These are phyloP conservation scores for Hippophae rhamnoides DNA, from an alignment of 306 rosid genomes.

Conservation along the genomic window DNA sequence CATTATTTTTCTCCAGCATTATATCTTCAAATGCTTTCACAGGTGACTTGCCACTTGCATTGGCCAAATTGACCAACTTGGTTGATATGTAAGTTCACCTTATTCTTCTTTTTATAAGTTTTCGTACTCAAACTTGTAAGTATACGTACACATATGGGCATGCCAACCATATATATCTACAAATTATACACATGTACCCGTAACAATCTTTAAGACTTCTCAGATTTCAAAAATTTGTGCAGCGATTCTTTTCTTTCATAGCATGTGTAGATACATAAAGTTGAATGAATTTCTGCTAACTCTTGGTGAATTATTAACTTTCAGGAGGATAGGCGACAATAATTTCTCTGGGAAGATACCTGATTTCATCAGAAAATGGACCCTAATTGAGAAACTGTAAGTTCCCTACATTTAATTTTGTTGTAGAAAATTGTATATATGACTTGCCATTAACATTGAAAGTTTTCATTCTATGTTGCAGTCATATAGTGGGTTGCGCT, in stretches of 20 bases:
- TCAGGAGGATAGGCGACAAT: constrained; percentile 79
- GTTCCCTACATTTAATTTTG: constrained; percentile 16
- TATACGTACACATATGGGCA: neutral
- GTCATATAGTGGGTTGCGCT: constrained; percentile 72
- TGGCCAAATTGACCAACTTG: constrained; percentile 66
- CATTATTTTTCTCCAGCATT: constrained; percentile 34
- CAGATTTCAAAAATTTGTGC: too few relatives aligned
- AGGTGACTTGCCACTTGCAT: constrained; percentile 55
- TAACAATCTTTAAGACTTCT: too few relatives aligned
- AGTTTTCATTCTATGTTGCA: constrained; percentile 24
- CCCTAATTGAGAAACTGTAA: constrained; percentile 63
- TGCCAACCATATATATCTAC: too few relatives aligned
- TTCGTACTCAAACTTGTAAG: neutral
- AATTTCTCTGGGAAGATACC: constrained; percentile 73
- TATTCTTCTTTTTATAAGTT: too few relatives aligned
- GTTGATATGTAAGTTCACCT: constrained; percentile 59
- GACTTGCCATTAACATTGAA: constrained; percentile 1
- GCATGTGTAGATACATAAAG: too few relatives aligned
- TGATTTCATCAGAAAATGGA: constrained; percentile 61
- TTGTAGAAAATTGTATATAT: constrained; percentile 12
- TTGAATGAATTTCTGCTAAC: neutral
- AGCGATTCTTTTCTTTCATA: too few relatives aligned
- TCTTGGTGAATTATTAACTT: constrained; percentile 20
- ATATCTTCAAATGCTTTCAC: constrained; percentile 70
- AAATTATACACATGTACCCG: too few relatives aligned